phyloP scores from a whole-genome alignment of 2,329 filamentous ascomycete genomes.

The Scorias spongiosa region DNA sequence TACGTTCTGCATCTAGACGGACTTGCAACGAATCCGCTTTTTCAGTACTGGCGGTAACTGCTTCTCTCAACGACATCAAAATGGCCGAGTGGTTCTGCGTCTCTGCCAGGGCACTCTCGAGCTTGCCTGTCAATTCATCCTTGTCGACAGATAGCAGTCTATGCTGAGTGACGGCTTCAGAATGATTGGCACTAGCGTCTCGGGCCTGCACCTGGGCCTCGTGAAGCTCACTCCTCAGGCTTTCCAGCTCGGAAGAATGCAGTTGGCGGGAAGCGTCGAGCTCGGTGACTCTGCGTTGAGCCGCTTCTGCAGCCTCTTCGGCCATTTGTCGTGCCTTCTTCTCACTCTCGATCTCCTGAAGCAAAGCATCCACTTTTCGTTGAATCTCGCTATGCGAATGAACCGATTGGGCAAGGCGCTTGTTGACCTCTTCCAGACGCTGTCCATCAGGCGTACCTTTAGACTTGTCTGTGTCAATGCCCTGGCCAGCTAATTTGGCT shows the following conservation, averaged over 20 bases:
- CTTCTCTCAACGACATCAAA: constrained; percentile 60
- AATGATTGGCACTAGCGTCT: constrained; percentile 62
- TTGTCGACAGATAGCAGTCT: constrained; percentile 78
- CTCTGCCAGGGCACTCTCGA: constrained; percentile 50
- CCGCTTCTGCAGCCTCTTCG: constrained; percentile 71
- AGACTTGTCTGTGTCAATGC: constrained; percentile 31
- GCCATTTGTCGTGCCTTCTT: constrained; percentile 66
- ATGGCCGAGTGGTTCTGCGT: constrained; percentile 55
- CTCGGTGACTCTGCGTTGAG: constrained; percentile 69
- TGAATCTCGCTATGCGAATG: constrained; percentile 69
- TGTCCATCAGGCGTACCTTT: constrained; percentile 39
- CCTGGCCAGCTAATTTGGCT: constrained; percentile 74
- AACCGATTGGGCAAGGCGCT: constrained; percentile 68
- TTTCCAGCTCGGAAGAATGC: constrained; percentile 71
- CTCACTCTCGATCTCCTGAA: constrained; percentile 63
- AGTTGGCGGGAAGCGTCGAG: constrained; percentile 73
- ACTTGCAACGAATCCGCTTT: constrained; percentile 64
- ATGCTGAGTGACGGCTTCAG: constrained; percentile 60
- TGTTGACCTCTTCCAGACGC: constrained; percentile 58
- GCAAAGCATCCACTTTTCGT: constrained; percentile 53
- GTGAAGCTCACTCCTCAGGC: constrained; percentile 72
- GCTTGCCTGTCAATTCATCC: constrained; percentile 54
- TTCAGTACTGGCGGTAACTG: constrained; percentile 62
- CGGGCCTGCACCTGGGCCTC: constrained; percentile 60
- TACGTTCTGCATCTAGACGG: constrained; percentile 69